Evolutionary conservation across 1,284 basidiomycete species (phyloP).

Genomic region (Cutaneotrichosporon spelunceum): DNA sequence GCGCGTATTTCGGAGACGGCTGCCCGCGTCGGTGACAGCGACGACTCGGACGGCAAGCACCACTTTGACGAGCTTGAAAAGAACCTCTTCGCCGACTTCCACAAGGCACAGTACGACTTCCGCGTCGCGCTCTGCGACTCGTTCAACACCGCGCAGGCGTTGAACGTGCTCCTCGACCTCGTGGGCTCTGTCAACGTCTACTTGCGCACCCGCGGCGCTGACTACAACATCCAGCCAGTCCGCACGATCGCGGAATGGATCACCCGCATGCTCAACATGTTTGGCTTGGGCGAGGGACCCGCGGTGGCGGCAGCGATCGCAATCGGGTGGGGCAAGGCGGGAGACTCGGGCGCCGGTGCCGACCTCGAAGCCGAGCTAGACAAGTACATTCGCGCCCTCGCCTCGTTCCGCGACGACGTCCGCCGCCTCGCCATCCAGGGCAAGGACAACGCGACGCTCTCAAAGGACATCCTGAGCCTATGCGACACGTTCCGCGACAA

Average conservation of each 20-base stretch:
- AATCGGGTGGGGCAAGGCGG: conserved; percentile 56
- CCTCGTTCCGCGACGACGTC: conserved; percentile 87
- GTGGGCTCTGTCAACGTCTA: conserved; percentile 89
- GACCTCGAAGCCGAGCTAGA: conserved; percentile 77
- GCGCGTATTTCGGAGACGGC: conserved; percentile 61
- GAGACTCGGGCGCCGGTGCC: conserved; percentile 48
- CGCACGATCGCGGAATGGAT: conserved; percentile 77
- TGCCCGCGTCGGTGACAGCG: conserved; percentile 25
- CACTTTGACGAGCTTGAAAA: conserved; percentile 61
- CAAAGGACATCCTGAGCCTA: conserved; percentile 70
- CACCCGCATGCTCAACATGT: conserved; percentile 86
- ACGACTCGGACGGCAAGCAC: conserved; percentile 52
- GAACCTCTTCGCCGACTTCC: conserved; percentile 63
- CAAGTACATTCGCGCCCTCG: conserved; percentile 82
- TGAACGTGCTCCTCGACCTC: conserved; percentile 74
- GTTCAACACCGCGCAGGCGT: conserved; percentile 88
- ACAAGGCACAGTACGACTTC: conserved; percentile 74
- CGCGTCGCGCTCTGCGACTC: conserved; percentile 92
- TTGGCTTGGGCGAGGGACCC: conserved; percentile 82
- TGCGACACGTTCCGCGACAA: conserved; percentile 87
- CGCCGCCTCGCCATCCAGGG: conserved; percentile 69
- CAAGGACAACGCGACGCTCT: conserved; percentile 57
- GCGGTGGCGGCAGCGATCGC: conserved; percentile 29
- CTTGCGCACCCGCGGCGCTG: conserved; percentile 56
- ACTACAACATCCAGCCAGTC: conserved; percentile 66